Percentiles rank a stretch among this genome's conserved stretches.
These are phyloP conservation scores for Diaporthe citriasiana DNA, from an alignment of 2,329 filamentous ascomycete genomes.

Conservation along the genomic window DNA sequence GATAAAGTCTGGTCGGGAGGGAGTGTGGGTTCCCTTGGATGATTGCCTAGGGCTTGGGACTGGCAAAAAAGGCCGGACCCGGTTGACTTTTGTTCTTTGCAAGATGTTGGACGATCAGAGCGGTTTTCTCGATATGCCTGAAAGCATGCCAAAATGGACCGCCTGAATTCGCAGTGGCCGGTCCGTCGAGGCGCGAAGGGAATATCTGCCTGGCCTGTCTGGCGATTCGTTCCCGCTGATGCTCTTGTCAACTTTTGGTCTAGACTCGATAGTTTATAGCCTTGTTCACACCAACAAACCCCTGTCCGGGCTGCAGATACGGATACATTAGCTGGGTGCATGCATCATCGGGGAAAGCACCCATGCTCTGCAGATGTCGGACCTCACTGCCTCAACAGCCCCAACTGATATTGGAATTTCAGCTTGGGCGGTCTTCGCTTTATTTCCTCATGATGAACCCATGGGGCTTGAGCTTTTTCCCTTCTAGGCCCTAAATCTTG, in stretches of 20 bases:
- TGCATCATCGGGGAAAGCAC: not conserved
- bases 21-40: not conserved
- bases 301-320: conserved; percentile 34
- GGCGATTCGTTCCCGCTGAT: conserved; percentile 22
- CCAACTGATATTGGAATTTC: conserved; percentile 11
- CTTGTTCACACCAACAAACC: conserved; percentile 23
- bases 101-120: not conserved
- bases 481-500: not conserved
- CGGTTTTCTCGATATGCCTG: not conserved
- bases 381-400: conserved; percentile 4
- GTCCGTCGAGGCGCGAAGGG: not conserved
- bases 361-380: conserved; percentile 8
- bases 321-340: conserved; percentile 25
- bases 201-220: not conserved
- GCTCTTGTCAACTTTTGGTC: conserved; percentile 22
- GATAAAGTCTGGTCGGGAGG: not conserved
- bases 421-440: not conserved
- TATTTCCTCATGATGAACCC: not conserved
- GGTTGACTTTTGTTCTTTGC: conserved; percentile 12
- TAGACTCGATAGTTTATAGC: conserved; percentile 27
- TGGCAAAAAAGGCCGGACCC: not conserved
- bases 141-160: not conserved
- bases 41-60: not conserved
- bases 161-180: not conserved
- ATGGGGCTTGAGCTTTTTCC: not conserved